A percentile compares a stretch with the other conserved stretches of the same genome.
Evolutionary conservation across 495 filamentous ascomycete genomes (phyloP).

Genomic region (Penicillium dipodomyicola): DNA sequence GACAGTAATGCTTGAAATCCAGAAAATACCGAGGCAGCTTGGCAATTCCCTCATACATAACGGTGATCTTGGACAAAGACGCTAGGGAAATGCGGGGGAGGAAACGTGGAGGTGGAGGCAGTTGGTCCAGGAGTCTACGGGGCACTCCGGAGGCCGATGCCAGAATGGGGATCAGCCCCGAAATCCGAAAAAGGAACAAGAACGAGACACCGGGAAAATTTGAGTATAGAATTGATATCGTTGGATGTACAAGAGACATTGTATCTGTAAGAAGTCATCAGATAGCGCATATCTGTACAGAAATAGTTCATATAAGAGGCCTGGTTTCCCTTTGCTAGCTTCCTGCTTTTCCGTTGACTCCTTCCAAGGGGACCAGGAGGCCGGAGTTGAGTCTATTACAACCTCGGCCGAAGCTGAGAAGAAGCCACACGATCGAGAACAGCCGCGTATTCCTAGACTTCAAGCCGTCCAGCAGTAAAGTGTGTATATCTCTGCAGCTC

Average conservation of each 20-base stretch:
- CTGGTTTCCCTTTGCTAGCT: not conserved
- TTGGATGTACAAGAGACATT: not conserved
- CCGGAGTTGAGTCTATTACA: not conserved
- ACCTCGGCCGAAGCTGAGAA: not conserved
- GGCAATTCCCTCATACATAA: not conserved
- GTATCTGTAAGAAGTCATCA: not conserved
- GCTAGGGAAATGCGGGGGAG: slow-evolving; percentile 26
- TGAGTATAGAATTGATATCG: not conserved
- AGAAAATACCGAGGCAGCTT: slow-evolving; percentile 36
- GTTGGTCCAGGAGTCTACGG: slow-evolving; percentile 9
- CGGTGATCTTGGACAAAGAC: slow-evolving; percentile 7
- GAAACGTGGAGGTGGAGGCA: slow-evolving; percentile 24
- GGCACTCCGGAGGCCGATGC: slow-evolving; percentile 9
- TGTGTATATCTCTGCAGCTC: slow-evolving; percentile 7
- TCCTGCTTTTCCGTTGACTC: not conserved
- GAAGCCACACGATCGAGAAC: not conserved
- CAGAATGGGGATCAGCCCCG: slow-evolving; percentile 23
- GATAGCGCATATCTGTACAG: not conserved
- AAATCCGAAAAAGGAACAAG: slow-evolving; percentile 10
- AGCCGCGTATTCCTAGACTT: not conserved
- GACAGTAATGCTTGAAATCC: slow-evolving; percentile 13
- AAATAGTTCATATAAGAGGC: not conserved
- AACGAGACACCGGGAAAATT: not conserved
- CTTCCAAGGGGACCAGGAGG: not conserved
- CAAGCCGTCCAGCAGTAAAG: not conserved